phyloP scores from a whole-genome alignment of 169 alveolate genomes.

The Eimeria tenella region DNA sequence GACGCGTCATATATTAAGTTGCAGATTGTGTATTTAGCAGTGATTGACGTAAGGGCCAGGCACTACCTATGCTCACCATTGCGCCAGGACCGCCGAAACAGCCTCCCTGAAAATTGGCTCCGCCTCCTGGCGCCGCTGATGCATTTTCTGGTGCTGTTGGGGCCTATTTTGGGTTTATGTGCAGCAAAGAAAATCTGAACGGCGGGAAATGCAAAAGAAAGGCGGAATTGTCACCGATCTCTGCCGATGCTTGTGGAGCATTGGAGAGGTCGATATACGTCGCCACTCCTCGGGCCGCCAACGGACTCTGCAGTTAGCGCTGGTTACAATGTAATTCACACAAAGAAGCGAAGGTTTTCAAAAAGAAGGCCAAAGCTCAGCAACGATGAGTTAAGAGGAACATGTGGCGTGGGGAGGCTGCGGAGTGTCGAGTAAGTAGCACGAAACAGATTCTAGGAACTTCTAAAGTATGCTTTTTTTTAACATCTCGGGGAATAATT shows the following conservation, averaged over 20 bases:
- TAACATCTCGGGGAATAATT: background rate
- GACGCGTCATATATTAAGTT: background rate
- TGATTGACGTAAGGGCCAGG: background rate
- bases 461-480: background rate
- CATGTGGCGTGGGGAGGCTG: background rate
- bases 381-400: background rate
- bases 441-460: background rate
- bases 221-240: background rate
- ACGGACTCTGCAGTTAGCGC: too few species aligned
- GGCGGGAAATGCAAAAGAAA: background rate
- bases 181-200: background rate
- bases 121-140: background rate
- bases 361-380: background rate
- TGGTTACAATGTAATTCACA: too few species aligned
- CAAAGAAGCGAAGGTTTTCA: background rate
- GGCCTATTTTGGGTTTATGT: too few species aligned
- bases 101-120: slow-evolving; percentile 64
- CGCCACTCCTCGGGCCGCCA: too few species aligned
- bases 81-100: slow-evolving; percentile 73
- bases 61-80: slow-evolving; percentile 42
- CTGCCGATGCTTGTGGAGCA: too few species aligned
- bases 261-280: too few species aligned
- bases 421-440: background rate
- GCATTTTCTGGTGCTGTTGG: background rate
- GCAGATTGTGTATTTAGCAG: background rate